phyloP scores from a whole-genome alignment of 495 filamentous ascomycete genomes.

The Xylaria acuta region DNA sequence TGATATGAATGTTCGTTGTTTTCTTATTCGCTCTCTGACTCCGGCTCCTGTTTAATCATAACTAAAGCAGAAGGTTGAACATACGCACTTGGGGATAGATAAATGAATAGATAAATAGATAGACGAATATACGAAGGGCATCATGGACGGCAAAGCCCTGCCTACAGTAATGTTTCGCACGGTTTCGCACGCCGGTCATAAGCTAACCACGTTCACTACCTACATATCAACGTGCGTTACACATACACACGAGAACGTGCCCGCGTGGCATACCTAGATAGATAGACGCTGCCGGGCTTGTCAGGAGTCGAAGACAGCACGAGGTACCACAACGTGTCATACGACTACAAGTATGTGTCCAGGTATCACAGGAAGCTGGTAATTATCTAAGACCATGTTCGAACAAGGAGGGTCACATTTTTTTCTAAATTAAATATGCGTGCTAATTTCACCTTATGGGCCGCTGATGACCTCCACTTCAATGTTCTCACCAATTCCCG shows the following conservation, averaged over 20 bases:
- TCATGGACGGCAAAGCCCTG: too few species aligned
- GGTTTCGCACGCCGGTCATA: background rate
- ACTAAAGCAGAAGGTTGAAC: too few species aligned
- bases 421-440: background rate
- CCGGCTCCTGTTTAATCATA: too few species aligned
- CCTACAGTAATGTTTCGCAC: too few species aligned
- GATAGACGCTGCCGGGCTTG: background rate
- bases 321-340: background rate
- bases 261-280: background rate
- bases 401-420: background rate
- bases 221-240: background rate
- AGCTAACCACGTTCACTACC: background rate
- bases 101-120: too few species aligned
- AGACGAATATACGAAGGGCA: too few species aligned
- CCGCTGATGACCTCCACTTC: background rate
- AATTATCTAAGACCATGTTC: background rate
- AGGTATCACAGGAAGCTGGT: background rate
- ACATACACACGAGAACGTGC: background rate
- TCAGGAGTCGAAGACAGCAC: background rate
- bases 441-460: background rate
- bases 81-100: too few species aligned
- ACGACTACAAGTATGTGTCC: background rate
- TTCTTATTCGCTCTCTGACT: too few species aligned
- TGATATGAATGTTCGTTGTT: too few species aligned
- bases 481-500: background rate